Evolutionary conservation across 2,329 filamentous ascomycete species (phyloP).

Genomic region (Penicillium sp.): DNA sequence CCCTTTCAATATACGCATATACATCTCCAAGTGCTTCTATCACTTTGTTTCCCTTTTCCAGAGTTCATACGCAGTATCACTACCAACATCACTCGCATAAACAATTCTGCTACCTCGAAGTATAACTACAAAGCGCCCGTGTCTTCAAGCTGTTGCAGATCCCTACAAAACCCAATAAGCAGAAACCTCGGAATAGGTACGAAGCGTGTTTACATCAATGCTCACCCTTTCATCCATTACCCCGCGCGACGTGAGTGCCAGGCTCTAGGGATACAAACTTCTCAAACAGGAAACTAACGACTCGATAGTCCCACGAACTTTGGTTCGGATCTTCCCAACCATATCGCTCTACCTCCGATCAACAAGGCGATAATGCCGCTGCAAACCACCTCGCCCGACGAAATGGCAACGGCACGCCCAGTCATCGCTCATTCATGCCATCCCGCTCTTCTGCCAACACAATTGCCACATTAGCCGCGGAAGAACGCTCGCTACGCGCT

Average conservation of each 20-base stretch:
- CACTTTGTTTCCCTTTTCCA: not conserved
- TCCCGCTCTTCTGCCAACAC: slow-evolving; percentile 57
- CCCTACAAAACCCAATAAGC: not conserved
- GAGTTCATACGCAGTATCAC: not conserved
- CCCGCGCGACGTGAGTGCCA: slow-evolving; percentile 63
- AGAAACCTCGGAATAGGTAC: not conserved
- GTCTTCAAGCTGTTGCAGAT: not conserved
- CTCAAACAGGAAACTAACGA: slow-evolving; percentile 18
- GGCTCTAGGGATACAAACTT: not conserved
- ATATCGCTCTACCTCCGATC: slow-evolving; percentile 37
- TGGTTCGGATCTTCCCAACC: slow-evolving; percentile 68
- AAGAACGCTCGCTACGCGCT: slow-evolving; percentile 73
- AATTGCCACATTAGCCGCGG: slow-evolving; percentile 67
- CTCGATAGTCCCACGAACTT: slow-evolving; percentile 63
- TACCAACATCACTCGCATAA: not conserved
- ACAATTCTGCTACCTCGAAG: not conserved
- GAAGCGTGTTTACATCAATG: slow-evolving; percentile 34
- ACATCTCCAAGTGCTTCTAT: not conserved
- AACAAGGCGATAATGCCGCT: slow-evolving; percentile 29
- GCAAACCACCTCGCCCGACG: slow-evolving; percentile 24
- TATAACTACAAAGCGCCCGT: not conserved
- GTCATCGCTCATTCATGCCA: slow-evolving; percentile 35
- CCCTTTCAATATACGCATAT: not conserved
- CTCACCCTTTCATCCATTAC: slow-evolving; percentile 66
- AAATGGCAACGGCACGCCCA: slow-evolving; percentile 23